phyloP scores from a whole-genome alignment of 257 asterid species.

The Prunella vulgaris region DNA sequence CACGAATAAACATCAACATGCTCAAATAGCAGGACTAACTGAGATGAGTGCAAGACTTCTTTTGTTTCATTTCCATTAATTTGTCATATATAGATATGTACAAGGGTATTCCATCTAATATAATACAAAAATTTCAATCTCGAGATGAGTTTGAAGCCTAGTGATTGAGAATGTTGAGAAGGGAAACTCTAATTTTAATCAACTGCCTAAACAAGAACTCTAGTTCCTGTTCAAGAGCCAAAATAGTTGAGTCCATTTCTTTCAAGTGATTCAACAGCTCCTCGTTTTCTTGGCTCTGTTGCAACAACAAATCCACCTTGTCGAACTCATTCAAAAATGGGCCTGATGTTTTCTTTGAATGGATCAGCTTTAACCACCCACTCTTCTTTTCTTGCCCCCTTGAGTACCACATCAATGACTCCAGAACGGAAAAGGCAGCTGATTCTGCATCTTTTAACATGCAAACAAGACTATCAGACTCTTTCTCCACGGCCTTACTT shows the following conservation, averaged over 20 bases:
- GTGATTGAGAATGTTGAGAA: background rate
- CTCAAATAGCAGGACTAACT: too few relatives aligned
- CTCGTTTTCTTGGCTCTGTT: background rate
- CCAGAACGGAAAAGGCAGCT: conserved; percentile 20
- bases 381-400: conserved; percentile 21
- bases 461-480: background rate
- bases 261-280: conserved; percentile 2
- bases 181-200: conserved; percentile 17
- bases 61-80: background rate
- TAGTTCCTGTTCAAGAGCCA: background rate
- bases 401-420: conserved; percentile 23
- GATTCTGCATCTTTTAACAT: conserved; percentile 28
- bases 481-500: background rate
- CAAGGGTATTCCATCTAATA: background rate
- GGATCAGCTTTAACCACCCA: conserved; percentile 26
- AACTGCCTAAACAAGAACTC: background rate
- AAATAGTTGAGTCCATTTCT: background rate
- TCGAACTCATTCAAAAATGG: background rate
- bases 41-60: background rate
- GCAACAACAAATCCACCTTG: background rate
- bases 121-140: background rate
- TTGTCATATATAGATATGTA: background rate
- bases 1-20: too few relatives aligned
- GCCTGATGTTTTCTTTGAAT: conserved; percentile 11
- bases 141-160: background rate